Conservation (phyloP, 805 yeast species). For the Lipomyces chichibuensis region DNA sequence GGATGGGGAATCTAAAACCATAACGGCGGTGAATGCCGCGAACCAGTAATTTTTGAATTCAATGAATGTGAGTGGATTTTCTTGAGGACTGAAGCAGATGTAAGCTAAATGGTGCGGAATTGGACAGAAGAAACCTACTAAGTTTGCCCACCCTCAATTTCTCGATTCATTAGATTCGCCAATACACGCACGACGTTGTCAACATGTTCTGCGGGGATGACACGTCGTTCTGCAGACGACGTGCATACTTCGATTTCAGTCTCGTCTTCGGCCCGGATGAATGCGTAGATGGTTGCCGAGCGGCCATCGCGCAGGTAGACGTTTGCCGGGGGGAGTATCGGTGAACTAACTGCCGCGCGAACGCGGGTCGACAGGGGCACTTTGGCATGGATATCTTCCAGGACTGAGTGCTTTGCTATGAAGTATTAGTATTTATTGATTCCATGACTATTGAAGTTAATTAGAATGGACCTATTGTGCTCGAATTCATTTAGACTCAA, state of each 20-base stretch:
- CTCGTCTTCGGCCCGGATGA: slow-evolving; percentile 14
- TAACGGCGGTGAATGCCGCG: slow-evolving; percentile 63
- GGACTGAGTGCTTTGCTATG: neutral
- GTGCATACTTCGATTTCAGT: slow-evolving; percentile 14
- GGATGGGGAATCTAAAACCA: slow-evolving; percentile 52
- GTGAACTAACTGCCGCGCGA: neutral
- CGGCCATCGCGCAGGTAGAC: slow-evolving; percentile 23
- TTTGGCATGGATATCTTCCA: neutral
- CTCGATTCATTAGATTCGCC: slow-evolving; percentile 57
- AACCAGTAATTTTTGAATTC: slow-evolving; percentile 71
- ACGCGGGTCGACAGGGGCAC: neutral
- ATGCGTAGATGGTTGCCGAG: slow-evolving; percentile 21
- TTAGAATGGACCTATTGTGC: too few relatives aligned
- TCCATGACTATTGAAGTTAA: too few relatives aligned
- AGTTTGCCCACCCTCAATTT: slow-evolving; percentile 72
- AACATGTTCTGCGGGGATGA: neutral
- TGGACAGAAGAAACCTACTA: slow-evolving; percentile 45
- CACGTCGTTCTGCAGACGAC: neutral
- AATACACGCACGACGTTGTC: slow-evolving; percentile 8
- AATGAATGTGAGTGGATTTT: slow-evolving; percentile 47
- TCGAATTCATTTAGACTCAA: too few relatives aligned
- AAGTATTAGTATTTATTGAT: neutral
- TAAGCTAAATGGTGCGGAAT: neutral
- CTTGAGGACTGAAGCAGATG: slow-evolving; percentile 48
- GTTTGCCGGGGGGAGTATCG: slow-evolving; percentile 5